Evolutionary conservation across 805 yeast species (phyloP).

Genomic region (Saccharomycopsis malanga): DNA sequence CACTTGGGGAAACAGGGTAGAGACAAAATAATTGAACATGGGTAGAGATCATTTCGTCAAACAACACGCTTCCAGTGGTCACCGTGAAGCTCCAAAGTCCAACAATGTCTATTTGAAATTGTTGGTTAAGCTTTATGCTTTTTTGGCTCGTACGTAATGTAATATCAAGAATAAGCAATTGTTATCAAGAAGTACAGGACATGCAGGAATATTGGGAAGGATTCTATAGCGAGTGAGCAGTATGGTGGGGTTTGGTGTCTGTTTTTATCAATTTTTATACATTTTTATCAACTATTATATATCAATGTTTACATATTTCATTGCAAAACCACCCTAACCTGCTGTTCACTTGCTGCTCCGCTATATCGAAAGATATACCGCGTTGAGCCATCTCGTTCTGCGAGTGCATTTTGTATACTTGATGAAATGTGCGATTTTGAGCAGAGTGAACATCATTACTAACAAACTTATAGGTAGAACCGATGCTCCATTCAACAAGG

Average conservation of each 20-base stretch:
- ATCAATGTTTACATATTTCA: too few relatives aligned
- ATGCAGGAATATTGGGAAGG: too few relatives aligned
- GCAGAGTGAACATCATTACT: constrained; percentile 38
- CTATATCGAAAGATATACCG: not conserved
- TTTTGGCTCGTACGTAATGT: constrained; percentile 92
- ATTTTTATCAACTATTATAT: too few relatives aligned
- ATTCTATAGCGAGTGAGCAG: too few relatives aligned
- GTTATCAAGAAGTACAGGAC: too few relatives aligned
- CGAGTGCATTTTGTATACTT: constrained; percentile 31
- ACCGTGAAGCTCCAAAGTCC: constrained; percentile 99
- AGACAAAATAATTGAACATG: constrained; percentile 41
- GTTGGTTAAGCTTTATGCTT: constrained; percentile 96
- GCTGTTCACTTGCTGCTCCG: too few relatives aligned
- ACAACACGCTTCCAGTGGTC: constrained; percentile 93
- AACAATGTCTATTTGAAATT: constrained; percentile 98
- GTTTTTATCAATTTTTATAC: too few relatives aligned
- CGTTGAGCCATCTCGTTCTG: constrained; percentile 28
- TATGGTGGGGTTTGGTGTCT: too few relatives aligned
- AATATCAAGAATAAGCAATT: not conserved
- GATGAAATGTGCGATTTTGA: constrained; percentile 37
- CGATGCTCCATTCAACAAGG: constrained; percentile 98
- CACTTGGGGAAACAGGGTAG: too few relatives aligned
- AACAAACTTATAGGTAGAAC: constrained; percentile 74
- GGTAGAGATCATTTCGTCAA: constrained; percentile 96
- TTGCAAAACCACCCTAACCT: too few relatives aligned